Percentiles rank a stretch among this genome's conserved stretches.
Conservation (phyloP, 2,329 filamentous ascomycete species). For the Nothophaeocryptopus gaeumannii region DNA sequence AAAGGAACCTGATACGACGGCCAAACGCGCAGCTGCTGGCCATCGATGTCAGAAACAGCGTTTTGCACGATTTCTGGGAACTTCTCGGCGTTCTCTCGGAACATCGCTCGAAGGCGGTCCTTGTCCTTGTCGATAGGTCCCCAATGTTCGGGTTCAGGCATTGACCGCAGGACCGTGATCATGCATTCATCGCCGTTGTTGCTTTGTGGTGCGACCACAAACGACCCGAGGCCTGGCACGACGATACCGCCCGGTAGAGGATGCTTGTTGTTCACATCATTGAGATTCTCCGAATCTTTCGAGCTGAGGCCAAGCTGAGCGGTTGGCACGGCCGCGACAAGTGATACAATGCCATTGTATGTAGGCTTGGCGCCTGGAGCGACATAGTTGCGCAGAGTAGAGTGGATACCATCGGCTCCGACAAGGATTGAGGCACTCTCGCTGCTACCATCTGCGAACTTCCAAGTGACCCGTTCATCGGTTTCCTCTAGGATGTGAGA, state of each 20-base stretch:
- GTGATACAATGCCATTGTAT: neutral
- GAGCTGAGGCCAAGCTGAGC: neutral
- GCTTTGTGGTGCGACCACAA: constrained; percentile 1
- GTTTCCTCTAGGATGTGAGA: constrained; percentile 1
- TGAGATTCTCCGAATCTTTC: neutral
- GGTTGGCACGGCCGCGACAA: constrained; percentile 1
- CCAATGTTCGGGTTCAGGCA: constrained; percentile 1
- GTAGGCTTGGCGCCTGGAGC: constrained; percentile 1
- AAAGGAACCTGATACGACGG: neutral
- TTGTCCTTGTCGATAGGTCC: constrained; percentile 1
- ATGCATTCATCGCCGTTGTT: constrained; percentile 2
- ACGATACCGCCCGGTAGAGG: constrained; percentile 1
- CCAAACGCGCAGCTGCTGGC: neutral
- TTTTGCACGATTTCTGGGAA: constrained; percentile 2
- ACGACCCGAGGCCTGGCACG: neutral
- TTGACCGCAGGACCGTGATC: constrained; percentile 3
- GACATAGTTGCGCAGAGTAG: constrained; percentile 1
- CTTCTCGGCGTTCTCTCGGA: constrained; percentile 4
- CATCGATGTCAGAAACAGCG: neutral
- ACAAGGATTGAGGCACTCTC: constrained; percentile 15
- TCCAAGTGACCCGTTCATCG: neutral
- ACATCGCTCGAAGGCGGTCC: constrained; percentile 1
- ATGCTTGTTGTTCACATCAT: neutral
- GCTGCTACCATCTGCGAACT: constrained; percentile 1
- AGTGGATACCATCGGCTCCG: constrained; percentile 3